Evolutionary conservation across 2,329 filamentous ascomycete species (phyloP).

Genomic region (Arthrobotrys musiformis): DNA sequence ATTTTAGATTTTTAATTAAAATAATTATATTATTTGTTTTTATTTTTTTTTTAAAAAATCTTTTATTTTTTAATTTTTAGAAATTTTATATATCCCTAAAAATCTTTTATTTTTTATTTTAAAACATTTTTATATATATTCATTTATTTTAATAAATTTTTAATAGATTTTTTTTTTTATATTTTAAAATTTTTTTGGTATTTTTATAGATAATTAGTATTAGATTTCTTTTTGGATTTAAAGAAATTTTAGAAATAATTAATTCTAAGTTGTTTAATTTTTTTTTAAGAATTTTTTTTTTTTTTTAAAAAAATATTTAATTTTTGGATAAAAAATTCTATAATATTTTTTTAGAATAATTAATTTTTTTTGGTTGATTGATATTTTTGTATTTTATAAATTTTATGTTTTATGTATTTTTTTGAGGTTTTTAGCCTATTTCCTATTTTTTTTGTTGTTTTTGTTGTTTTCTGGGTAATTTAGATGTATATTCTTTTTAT

Average conservation of each 20-base stretch:
- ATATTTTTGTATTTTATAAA: background rate
- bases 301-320: background rate
- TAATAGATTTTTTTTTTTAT: background rate
- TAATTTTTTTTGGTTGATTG: background rate
- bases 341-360: no score
- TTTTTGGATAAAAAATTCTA: background rate
- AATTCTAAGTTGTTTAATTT: background rate
- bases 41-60: no score
- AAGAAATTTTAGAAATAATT: background rate
- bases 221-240: background rate
- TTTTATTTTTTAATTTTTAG: no score
- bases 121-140: no score
- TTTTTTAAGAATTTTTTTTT: background rate
- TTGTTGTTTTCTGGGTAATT: background rate
- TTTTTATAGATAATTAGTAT: background rate
- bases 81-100: no score
- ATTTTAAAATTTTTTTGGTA: background rate
- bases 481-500: no score
- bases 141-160: no score
- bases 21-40: no score
- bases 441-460: constrained; percentile 12
- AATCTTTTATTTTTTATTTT: no score
- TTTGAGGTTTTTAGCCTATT: background rate
- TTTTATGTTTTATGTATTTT: background rate
- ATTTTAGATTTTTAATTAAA: no score